Evolutionary conservation across 2,329 filamentous ascomycete genomes (phyloP).

Genomic region (Ophiostoma triangulosporum): DNA sequence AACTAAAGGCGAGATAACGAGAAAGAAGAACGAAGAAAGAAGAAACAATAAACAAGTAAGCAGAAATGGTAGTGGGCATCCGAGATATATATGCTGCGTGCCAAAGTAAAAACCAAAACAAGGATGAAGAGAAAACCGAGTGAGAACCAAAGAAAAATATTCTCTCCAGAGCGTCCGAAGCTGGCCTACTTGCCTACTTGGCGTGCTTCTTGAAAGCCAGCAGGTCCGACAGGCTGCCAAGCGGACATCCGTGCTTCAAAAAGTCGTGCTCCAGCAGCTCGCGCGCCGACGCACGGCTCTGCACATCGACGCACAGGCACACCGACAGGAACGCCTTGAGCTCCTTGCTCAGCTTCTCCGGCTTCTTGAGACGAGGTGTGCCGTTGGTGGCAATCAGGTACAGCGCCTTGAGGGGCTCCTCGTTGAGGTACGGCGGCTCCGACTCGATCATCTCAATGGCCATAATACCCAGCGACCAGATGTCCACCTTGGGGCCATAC

Average conservation of each 20-base stretch:
- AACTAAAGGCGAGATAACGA: not conserved
- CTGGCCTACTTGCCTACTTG: too few relatives aligned
- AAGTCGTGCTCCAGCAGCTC: slow-evolving; percentile 90
- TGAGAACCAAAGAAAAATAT: not conserved
- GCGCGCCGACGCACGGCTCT: slow-evolving; percentile 79
- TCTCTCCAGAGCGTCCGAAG: too few relatives aligned
- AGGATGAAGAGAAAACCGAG: not conserved
- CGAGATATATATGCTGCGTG: not conserved
- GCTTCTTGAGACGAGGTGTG: slow-evolving; percentile 92
- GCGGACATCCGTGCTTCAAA: slow-evolving; percentile 76
- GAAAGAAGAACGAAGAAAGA: not conserved
- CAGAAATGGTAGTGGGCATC: not conserved
- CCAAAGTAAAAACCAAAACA: not conserved
- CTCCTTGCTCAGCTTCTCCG: slow-evolving; percentile 94
- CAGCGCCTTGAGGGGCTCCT: slow-evolving; percentile 91
- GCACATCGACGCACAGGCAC: slow-evolving; percentile 92
- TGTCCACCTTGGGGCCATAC: slow-evolving; percentile 95
- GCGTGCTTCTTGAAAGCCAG: slow-evolving; percentile 72
- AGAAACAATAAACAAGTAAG: not conserved
- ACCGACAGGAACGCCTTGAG: slow-evolving; percentile 94
- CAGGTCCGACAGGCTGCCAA: slow-evolving; percentile 71
- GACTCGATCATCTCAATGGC: slow-evolving; percentile 99
- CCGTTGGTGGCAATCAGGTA: slow-evolving; percentile 98
- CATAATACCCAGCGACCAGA: slow-evolving; percentile 99
- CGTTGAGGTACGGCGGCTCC: slow-evolving; percentile 93